These are phyloP conservation scores for Gastrodia elata DNA, from an alignment of 106 monocot genomes.

Conservation along the genomic window DNA sequence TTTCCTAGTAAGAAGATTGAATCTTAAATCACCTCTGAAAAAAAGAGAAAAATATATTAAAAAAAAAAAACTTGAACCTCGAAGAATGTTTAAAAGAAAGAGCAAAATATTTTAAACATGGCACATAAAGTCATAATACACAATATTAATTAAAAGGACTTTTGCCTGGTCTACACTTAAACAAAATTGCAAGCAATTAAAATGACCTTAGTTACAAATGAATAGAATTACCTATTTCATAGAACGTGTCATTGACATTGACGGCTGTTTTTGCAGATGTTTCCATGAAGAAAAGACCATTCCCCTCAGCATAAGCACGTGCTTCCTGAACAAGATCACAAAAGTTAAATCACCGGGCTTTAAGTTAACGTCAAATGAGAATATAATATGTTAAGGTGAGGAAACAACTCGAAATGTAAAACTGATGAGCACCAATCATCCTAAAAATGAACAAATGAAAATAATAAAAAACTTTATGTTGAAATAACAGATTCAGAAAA, in stretches of 20 bases:
- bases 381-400: too few species aligned
- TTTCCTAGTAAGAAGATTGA: too few species aligned
- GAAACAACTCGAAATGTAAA: too few species aligned
- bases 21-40: too few species aligned
- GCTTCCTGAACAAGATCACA: conserved; percentile 24
- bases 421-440: too few species aligned
- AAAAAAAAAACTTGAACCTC: too few species aligned
- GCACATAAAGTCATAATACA: neutral
- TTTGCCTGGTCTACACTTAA: neutral
- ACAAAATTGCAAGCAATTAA: neutral
- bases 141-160: neutral
- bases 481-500: too few species aligned
- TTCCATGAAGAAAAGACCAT: conserved; percentile 43
- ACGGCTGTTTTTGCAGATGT: conserved; percentile 35
- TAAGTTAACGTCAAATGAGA: too few species aligned
- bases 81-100: neutral
- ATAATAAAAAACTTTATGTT: too few species aligned
- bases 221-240: conserved; percentile 33
- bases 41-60: too few species aligned
- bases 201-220: neutral
- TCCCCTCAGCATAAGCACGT: conserved; percentile 30
- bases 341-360: neutral
- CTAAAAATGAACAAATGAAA: too few species aligned
- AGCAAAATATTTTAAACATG: neutral
- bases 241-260: conserved; percentile 38